Percentiles rank a stretch among this genome's conserved stretches.
Evolutionary conservation across 805 yeast genomes (phyloP).

Genomic region (Ascoidea asiatica): DNA sequence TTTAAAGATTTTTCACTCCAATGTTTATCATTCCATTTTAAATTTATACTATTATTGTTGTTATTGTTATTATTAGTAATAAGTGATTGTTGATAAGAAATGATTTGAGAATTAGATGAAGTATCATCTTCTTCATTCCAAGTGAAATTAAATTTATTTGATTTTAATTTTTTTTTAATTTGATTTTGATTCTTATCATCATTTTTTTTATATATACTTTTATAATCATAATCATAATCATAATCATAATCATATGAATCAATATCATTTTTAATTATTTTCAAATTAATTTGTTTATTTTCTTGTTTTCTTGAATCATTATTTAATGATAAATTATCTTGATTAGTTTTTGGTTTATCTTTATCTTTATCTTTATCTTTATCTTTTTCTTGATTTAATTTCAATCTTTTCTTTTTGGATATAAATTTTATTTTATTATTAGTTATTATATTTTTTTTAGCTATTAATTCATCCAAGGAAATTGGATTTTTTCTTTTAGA

Average conservation of each 20-base stretch:
- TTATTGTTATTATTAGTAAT: too few species aligned
- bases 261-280: slow-evolving; percentile 4
- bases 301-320: slow-evolving; percentile 1
- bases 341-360: slow-evolving; percentile 8
- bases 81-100: too few species aligned
- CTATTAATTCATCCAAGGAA: neutral
- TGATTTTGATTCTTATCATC: slow-evolving; percentile 3
- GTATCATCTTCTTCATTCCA: slow-evolving; percentile 70
- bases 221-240: slow-evolving; percentile 2
- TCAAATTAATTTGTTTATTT: slow-evolving; percentile 2
- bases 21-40: slow-evolving; percentile 15
- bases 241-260: neutral
- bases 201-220: slow-evolving; percentile 1
- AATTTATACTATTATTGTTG: slow-evolving; percentile 7
- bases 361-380: neutral
- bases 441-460: slow-evolving; percentile 1
- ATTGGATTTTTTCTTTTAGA: neutral
- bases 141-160: slow-evolving; percentile 41
- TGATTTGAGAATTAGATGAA: slow-evolving; percentile 26
- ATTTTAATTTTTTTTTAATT: slow-evolving; percentile 11
- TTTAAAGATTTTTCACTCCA: slow-evolving; percentile 60
- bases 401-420: neutral
- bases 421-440: neutral
- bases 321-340: slow-evolving; percentile 6
- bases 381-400: neutral